These are phyloP conservation scores for Rhynchospora tenuis DNA, from an alignment of 176 grass and related monocot genomes.

Conservation along the genomic window DNA sequence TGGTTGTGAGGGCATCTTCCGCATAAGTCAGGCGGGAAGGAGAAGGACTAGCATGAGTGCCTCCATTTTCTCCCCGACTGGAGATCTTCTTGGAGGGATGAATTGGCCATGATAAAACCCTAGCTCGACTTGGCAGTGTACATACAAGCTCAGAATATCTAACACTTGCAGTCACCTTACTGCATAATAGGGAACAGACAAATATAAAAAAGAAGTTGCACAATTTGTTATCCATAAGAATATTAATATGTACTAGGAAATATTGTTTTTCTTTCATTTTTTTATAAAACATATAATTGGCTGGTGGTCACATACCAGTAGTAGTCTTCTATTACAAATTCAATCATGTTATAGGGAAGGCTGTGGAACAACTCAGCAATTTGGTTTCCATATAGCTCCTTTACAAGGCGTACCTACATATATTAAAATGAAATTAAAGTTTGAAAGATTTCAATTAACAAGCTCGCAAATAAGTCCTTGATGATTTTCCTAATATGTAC, in stretches of 20 bases:
- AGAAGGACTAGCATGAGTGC: conserved; percentile 29
- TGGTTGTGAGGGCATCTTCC: conserved; percentile 65
- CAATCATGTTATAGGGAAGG: conserved; percentile 78
- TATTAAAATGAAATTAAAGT: conserved; percentile 12
- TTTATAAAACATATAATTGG: background rate
- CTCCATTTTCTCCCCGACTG: conserved; percentile 28
- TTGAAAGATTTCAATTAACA: background rate
- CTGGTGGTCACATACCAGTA: conserved; percentile 49
- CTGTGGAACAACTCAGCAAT: conserved; percentile 76
- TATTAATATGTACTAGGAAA: background rate
- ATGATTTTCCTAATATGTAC: conserved; percentile 4
- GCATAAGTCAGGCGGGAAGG: conserved; percentile 70
- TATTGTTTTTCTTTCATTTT: background rate
- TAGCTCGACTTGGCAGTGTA: conserved; percentile 64
- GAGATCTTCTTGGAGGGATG: conserved; percentile 56
- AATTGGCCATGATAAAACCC: conserved; percentile 88
- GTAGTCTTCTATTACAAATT: conserved; percentile 88
- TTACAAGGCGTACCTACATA: conserved; percentile 83
- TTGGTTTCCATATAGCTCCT: conserved; percentile 91
- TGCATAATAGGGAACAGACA: conserved; percentile 36
- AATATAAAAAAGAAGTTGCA: background rate
- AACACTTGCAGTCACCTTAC: conserved; percentile 80
- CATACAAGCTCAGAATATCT: conserved; percentile 65
- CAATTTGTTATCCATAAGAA: background rate
- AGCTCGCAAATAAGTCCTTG: background rate